These are phyloP conservation scores for Begonia fuchsioides DNA, from an alignment of 306 rosid genomes.

Conservation along the genomic window DNA sequence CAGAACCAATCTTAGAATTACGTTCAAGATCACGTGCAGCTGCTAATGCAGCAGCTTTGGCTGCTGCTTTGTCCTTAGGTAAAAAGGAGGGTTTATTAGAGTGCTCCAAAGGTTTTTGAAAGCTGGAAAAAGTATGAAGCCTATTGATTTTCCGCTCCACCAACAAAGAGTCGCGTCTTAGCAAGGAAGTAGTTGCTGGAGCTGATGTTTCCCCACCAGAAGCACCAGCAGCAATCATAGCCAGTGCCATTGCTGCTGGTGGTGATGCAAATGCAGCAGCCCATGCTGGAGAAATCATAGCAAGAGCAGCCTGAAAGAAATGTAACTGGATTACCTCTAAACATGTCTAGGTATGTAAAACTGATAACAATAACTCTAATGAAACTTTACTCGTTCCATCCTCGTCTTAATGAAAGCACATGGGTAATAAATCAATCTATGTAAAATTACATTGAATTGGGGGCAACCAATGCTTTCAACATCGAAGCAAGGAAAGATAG, in stretches of 20 bases:
- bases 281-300: constrained; percentile 89
- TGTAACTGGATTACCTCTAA: not conserved
- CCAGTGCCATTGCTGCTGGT: constrained; percentile 97
- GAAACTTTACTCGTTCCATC: constrained; percentile 1
- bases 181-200: constrained; percentile 37
- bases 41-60: constrained; percentile 90
- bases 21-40: constrained; percentile 94
- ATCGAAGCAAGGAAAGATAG: no score
- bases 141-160: constrained; percentile 64
- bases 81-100: constrained; percentile 45
- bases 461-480: no score
- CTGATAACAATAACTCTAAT: not conserved
- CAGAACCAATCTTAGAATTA: constrained; percentile 79
- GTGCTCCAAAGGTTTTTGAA: constrained; percentile 61
- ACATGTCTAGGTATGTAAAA: no score
- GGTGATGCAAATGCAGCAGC: constrained; percentile 99
- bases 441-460: no score
- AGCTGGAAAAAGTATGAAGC: constrained; percentile 88
- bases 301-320: constrained; percentile 71
- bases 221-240: constrained; percentile 98
- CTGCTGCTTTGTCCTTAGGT: constrained; percentile 86
- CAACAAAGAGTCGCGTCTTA: constrained; percentile 75
- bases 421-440: no score
- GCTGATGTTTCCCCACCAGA: constrained; percentile 68
- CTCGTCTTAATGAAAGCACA: not conserved